phyloP scores from a whole-genome alignment of 73 alveolate species.

The Paramecium primaurelia region DNA sequence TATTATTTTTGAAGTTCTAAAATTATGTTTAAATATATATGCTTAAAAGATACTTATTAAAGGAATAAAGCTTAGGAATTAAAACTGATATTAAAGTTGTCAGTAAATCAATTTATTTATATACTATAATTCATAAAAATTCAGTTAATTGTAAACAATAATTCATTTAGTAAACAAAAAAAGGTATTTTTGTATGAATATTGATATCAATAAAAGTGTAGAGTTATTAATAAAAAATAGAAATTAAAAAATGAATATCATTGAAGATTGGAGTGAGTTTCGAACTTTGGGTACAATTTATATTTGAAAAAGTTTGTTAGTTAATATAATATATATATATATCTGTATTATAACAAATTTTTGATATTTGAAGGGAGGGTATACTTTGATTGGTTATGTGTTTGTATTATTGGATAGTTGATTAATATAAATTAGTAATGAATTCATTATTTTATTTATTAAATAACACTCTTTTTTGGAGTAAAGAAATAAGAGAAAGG shows the following conservation, averaged over 20 bases:
- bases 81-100: background rate
- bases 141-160: background rate
- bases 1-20: background rate
- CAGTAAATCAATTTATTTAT: background rate
- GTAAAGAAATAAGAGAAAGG: background rate
- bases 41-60: background rate
- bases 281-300: background rate
- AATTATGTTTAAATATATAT: background rate
- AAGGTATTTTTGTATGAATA: background rate
- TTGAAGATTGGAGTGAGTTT: background rate
- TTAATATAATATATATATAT: background rate
- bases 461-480: background rate
- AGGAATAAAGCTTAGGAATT: background rate
- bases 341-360: background rate
- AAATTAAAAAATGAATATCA: background rate
- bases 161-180: no score
- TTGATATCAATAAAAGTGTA: background rate
- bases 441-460: conserved; percentile 11
- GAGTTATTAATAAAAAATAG: background rate
- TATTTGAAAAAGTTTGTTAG: background rate
- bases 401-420: background rate
- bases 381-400: background rate
- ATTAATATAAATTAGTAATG: background rate
- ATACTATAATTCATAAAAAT: no score
- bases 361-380: background rate